Conservation (phyloP, 208 protist species). For the Leptomonas seymouri region DNA sequence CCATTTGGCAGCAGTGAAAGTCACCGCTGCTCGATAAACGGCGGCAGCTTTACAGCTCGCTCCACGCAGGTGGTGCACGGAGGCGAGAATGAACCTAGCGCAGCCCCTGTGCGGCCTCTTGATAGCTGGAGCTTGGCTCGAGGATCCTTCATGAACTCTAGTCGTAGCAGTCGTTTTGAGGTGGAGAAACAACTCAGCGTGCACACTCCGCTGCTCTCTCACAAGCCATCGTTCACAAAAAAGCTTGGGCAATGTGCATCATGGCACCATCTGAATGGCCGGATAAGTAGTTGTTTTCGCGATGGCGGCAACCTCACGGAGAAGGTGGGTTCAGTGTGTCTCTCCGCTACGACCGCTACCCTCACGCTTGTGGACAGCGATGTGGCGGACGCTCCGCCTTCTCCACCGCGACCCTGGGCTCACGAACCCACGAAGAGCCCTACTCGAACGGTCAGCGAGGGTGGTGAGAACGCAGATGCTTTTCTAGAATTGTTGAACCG, state of each 20-base stretch:
- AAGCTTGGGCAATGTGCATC: background rate
- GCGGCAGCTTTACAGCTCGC: background rate
- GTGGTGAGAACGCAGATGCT: background rate
- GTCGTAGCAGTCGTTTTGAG: background rate
- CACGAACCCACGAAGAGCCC: conserved; percentile 7
- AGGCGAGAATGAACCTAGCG: background rate
- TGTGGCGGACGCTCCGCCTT: background rate
- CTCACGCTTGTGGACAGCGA: background rate
- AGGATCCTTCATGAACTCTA: conserved; percentile 3
- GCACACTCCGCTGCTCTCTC: background rate
- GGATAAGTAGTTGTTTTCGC: too few species aligned
- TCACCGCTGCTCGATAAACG: conserved; percentile 6
- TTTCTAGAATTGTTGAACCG: conserved; percentile 1
- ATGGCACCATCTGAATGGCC: background rate
- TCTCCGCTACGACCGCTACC: background rate
- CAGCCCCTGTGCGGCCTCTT: background rate
- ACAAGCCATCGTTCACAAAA: background rate
- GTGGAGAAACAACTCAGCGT: background rate
- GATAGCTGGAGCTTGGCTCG: background rate
- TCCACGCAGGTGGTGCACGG: background rate
- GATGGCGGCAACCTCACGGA: background rate
- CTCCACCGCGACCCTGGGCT: background rate
- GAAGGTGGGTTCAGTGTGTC: background rate
- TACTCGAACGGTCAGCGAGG: background rate
- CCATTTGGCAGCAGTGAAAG: conserved; percentile 29